Evolutionary conservation across 164 flowering plant genomes (phyloP), one percentile per base, ranked within the genome.

Genomic region (Akebia trifoliata): DNA sequence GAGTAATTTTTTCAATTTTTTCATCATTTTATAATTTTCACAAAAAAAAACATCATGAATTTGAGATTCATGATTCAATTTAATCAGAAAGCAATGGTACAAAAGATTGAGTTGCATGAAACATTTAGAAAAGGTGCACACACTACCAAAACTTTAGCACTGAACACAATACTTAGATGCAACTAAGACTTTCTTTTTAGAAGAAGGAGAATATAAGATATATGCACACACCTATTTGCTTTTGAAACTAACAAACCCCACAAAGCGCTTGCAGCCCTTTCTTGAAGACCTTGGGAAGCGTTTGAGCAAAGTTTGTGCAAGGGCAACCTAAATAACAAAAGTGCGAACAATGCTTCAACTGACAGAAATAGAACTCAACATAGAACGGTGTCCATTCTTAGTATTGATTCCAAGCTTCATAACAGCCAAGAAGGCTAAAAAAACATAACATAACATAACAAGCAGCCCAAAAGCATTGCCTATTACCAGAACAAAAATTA

Each of bases 181-280:
- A 46, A 1, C 30, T 34, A 34, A 34, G 36, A 34, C n/a, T n/a
- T n/a, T n/a, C n/a, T n/a, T n/a, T n/a, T n/a, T n/a, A n/a, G 9
- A 34, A 4, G 36, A 4, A 34, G 6, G 36, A 34, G 36, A 4
- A 4, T 4, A 14, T 5, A 30, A 8, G n/a, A 7, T 15, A 50
- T 29, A 10, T 26, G 26, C 2, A 40, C 57, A 54, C 62, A 87
- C 97, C 97, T 87, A 66, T 91, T 88, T 20, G 87, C 81, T 80
- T 91, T 96, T 31, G 96, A 91, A 4, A 91, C 96, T 32, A 96
- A 91, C 65, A 91, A 73, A 49, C 93, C 98, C 98, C 95, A 91
- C n/a, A 91, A 81, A 69, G 98, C 98, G 62, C 98, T 95, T 30
- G 98, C 96, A 57, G 96, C 96, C 73, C 96, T 79, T 74, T 88